Base-by-base conservation (phyloP, 306 rosid species). In the Vachellia collinsii region DNA sequence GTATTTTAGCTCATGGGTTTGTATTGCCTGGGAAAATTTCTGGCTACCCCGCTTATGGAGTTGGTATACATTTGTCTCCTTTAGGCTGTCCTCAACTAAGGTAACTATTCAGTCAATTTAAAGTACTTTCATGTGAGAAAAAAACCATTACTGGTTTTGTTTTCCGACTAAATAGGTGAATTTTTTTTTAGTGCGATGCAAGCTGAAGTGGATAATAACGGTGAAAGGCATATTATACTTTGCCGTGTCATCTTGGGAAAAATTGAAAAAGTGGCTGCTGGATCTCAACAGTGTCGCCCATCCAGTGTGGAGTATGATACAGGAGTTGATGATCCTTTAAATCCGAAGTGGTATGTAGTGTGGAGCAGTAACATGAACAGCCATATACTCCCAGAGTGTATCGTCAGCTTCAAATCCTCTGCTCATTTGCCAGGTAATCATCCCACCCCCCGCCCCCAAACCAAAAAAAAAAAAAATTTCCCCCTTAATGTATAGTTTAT, bases 191-290 rank as follows among this genome's bases (percentile, higher is more conserved):
- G 97, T 87, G 83, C 85, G 75, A 64, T 78, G 84, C 89, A 36
- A 41, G 51, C 74, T 9, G 84, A 74, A 74, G 79, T 82, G 41
- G 91, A 87, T 11, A 82, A 86, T 17, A 65, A 90, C 16, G 84
- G 80, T 22, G 87, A 81, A 70, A 92, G 83, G 68, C 89, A 92
- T 78, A 4, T 86, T 20, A 43, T 90, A 44, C 81, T 92, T 72
- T 90, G 97, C 85, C 89, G 85, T 22, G 86, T 88, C 78, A 79
- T 90, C 76, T 59, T 92, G 62, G 97, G 97, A 29, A 90, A 66
- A 0, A 80, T 92, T 16, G 97, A 92, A 76, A 88, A 70, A 75
- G 80, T 90, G 14, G 84, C 83, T 41, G 81, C 86, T 13, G 90
- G 89, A 51, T 76, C 84, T 75, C 77, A 69, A 19, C 92, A 88